These are phyloP conservation scores for Trichaptum fuscoviolaceum DNA, from an alignment of 768 basidiomycete species.

Conservation along the genomic window DNA sequence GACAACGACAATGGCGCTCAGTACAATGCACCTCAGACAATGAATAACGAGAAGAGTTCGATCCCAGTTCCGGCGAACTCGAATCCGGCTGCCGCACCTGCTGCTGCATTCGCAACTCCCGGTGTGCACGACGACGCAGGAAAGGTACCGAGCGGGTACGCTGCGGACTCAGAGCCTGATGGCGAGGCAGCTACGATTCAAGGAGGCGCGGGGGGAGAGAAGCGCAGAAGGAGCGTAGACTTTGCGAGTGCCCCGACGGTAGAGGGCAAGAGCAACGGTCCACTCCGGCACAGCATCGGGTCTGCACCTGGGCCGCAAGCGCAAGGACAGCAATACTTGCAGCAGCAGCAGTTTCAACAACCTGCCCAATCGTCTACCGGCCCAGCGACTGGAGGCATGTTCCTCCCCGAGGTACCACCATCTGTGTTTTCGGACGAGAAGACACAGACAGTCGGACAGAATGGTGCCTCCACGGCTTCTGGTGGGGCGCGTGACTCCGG, in stretches of 20 bases:
- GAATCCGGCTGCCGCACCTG: neutral
- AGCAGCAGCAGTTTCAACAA: neutral
- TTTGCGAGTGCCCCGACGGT: neutral
- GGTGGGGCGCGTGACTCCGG: neutral
- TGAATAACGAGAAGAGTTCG: neutral
- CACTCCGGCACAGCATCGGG: neutral
- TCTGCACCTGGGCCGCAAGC: neutral
- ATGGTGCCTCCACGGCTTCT: neutral
- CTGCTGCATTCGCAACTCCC: too few species aligned
- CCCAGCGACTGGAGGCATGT: neutral
- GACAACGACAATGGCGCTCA: neutral
- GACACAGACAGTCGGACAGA: neutral
- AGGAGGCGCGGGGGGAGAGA: neutral
- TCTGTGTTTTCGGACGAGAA: neutral
- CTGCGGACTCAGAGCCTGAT: neutral
- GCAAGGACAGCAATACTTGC: neutral
- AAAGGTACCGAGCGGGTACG: neutral
- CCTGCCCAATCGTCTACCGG: neutral
- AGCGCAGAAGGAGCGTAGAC: neutral
- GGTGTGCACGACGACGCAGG: neutral
- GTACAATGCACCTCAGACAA: neutral
- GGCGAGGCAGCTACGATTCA: neutral
- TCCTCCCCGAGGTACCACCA: neutral
- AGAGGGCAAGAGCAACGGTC: neutral
- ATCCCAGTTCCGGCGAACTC: neutral